These are phyloP conservation scores for Detonula confervacea DNA, from an alignment of 352 stramenopile genomes.

Conservation along the genomic window DNA sequence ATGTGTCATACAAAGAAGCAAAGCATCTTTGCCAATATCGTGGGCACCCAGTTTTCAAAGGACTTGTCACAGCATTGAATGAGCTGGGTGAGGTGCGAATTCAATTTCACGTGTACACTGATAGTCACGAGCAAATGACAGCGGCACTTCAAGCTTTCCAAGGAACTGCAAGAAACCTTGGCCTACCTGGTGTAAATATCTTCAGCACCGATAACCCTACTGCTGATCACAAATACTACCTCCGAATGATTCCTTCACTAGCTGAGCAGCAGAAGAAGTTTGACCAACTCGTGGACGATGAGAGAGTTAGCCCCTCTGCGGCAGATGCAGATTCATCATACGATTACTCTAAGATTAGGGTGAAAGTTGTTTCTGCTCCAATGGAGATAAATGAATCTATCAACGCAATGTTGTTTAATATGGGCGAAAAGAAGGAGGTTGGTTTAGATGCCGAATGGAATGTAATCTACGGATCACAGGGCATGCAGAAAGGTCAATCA, in stretches of 20 bases:
- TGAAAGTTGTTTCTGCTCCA: background rate
- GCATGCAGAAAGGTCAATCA: background rate
- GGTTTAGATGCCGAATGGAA: slow-evolving; percentile 55
- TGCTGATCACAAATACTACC: slow-evolving; percentile 32
- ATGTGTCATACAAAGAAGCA: slow-evolving; percentile 60
- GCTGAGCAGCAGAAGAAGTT: slow-evolving; percentile 32
- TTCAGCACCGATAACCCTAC: slow-evolving; percentile 48
- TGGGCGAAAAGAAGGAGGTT: slow-evolving; percentile 2
- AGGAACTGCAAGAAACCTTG: slow-evolving; percentile 21
- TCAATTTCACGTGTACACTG: slow-evolving; percentile 51
- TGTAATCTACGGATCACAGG: background rate
- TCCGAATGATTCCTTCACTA: slow-evolving; percentile 26
- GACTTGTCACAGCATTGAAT: slow-evolving; percentile 57
- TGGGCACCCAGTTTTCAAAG: slow-evolving; percentile 44
- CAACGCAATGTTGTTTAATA: slow-evolving; percentile 3
- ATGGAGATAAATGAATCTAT: slow-evolving; percentile 14
- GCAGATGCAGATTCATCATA: too few species aligned
- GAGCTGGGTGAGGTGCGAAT: slow-evolving; percentile 49
- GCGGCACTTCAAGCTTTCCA: slow-evolving; percentile 41
- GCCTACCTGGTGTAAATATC: slow-evolving; percentile 20
- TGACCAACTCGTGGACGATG: background rate
- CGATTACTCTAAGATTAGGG: too few species aligned
- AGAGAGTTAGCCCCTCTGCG: too few species aligned
- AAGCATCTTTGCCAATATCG: slow-evolving; percentile 46
- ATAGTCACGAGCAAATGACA: slow-evolving; percentile 52